Evolutionary conservation across 2,329 filamentous ascomycete genomes (phyloP), one percentile per base, ranked within the genome.

Genomic region (Ascochyta pisi): DNA sequence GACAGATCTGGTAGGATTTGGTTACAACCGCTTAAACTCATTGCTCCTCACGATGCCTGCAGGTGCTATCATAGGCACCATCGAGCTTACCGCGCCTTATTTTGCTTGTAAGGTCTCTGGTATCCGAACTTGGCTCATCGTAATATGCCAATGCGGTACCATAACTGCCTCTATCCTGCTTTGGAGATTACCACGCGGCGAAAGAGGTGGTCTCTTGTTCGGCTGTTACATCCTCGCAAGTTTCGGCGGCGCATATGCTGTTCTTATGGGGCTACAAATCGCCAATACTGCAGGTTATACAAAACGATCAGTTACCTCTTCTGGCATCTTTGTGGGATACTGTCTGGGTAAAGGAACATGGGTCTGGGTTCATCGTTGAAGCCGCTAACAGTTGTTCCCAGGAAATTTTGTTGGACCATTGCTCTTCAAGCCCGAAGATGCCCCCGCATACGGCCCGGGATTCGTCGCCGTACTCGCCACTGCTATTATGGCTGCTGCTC

Each of bases 211-310:
- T 0, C 60, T 82, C 1, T 66, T 84, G 0, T 83, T 84, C 57
- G 83, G 76, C 0, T 76, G 76, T 9, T 81, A 79, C 43, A 82
- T 83, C 40, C 67, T 84, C 8, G 77, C 81, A 1, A 79, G 77
- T 7, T 74, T 75, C 34, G 77, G 77, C 6, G 81, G 76, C 1
- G 78, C 76, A 0, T 84, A 84, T 56, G 81, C 79, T 1, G 78
- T 83, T 6, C 64, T 83, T 0, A 82, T 85, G 75, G 79, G 79
- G 0, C 64, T 83, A 6, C 76, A 78, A 41, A 77, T 81, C 38
- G 80, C 81, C 24, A 83, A 84, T 57, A 82, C 78, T 10, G 80
- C 82, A 0, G 82, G 82, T 1, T 83, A 83, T 48, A 83, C 82
- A 0, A 83, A 84, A 66, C 71, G 80, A 1, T 78, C 78, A 1